phyloP scores from a whole-genome alignment of 1,284 basidiomycete genomes.

The Ceratobasidium sp. region DNA sequence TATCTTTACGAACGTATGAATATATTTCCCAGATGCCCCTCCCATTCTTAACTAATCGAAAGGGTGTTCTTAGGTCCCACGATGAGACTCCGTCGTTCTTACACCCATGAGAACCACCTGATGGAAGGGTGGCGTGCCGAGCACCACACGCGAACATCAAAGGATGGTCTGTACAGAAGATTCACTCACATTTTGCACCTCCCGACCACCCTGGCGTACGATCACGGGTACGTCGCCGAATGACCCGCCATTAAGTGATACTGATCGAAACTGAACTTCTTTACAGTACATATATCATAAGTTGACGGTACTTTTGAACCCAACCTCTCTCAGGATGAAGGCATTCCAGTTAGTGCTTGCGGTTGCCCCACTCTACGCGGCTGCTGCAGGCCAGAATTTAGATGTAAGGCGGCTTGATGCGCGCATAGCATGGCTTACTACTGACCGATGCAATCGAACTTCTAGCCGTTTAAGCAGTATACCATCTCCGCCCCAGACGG shows the following conservation, averaged over 20 bases:
- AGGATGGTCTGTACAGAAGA: not conserved
- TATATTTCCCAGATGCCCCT: too few relatives aligned
- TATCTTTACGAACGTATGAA: too few relatives aligned
- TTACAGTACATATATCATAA: not conserved
- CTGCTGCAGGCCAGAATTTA: not conserved
- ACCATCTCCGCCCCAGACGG: conserved; percentile 24
- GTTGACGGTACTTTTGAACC: not conserved
- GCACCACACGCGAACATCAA: not conserved
- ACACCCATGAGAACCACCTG: not conserved
- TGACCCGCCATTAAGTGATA: not conserved
- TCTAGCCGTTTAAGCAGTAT: conserved; percentile 31
- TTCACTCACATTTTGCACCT: not conserved
- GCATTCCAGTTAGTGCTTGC: not conserved
- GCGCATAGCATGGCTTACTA: not conserved
- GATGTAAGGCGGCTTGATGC: not conserved
- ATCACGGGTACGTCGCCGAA: conserved; percentile 7
- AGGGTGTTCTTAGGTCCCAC: too few relatives aligned
- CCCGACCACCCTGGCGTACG: too few relatives aligned
- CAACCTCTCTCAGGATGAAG: not conserved
- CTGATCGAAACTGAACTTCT: not conserved
- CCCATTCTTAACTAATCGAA: too few relatives aligned
- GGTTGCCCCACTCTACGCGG: not conserved
- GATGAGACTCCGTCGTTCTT: not conserved
- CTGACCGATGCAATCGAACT: not conserved
- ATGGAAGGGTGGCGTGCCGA: not conserved